Percentiles rank a stretch among this genome's conserved stretches.
phyloP scores from a whole-genome alignment of 257 asterid genomes.

The Fraxinus americana region DNA sequence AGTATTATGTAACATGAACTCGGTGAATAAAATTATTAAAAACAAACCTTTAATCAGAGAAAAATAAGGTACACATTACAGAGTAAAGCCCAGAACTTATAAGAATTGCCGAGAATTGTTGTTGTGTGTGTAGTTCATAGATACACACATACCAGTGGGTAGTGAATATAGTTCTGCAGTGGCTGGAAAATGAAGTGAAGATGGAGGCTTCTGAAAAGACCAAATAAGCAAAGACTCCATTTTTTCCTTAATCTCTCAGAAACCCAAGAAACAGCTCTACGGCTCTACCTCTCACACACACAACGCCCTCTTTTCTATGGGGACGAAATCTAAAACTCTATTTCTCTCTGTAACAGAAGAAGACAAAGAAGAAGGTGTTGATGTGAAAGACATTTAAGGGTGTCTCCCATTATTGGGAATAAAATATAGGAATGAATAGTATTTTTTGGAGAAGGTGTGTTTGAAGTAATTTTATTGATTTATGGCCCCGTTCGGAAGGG shows the following conservation, averaged over 20 bases:
- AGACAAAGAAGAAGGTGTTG: no score
- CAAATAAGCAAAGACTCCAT: constrained; percentile 67
- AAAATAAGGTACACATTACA: neutral
- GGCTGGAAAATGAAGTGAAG: constrained; percentile 41
- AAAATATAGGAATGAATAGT: no score
- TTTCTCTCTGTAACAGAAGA: no score
- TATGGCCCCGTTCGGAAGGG: no score
- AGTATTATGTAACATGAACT: neutral
- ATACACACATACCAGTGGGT: constrained; percentile 37
- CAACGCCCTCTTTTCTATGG: no score
- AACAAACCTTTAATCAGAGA: neutral
- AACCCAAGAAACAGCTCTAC: neutral
- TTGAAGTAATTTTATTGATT: no score
- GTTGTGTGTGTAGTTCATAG: neutral
- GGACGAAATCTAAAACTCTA: no score
- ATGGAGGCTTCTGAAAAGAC: constrained; percentile 50
- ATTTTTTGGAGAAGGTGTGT: no score
- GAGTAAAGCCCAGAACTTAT: neutral
- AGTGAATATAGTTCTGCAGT: constrained; percentile 40
- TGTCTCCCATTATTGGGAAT: no score
- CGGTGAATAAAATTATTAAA: neutral
- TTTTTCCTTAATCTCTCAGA: constrained; percentile 11
- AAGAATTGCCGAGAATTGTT: neutral
- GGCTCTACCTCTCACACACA: no score
- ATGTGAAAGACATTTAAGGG: no score